Base-by-base conservation (phyloP, 495 filamentous ascomycete species). In the Patellaria atrata region DNA sequence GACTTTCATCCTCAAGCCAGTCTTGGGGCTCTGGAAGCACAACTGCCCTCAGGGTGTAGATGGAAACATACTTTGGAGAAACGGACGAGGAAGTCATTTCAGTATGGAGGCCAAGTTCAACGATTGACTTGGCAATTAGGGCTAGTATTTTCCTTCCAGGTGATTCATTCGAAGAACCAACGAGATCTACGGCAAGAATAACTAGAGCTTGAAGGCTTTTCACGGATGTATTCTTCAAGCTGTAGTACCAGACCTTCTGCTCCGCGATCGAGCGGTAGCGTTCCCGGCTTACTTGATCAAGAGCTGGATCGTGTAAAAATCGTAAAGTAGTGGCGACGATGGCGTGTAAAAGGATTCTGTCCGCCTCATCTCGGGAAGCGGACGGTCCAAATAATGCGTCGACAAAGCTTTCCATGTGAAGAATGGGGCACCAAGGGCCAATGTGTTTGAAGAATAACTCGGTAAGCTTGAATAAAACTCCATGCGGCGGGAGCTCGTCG, bases 381-480 rank as follows among this genome's bases (percentile, higher is more conserved):
- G 77, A 73, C 4, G 75, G 59, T 0, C 79, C 79, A 47, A 92
- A 92, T n/a, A 92, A 65, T 5, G 75, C 70, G 46, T 91, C 80
- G 5, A 91, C 53, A 0, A 80, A 85, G 1, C 77, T 72, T 42
- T 77, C 71, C 2, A 81, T 72, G 54, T 92, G 81, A 12, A 93
- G 62, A 14, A 93, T 87, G 0, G 84, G 84, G 57, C 81, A 91
- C 77, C 82, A 91, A 0, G 81, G 79, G 51, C 91, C 86, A 51
- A 93, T 72, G 42, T 89, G 79, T 44, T 87, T 80, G 54, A 93
- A 93, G 54, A 86, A 93, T 2, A 91, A 62, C 48, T 91, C 81
- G 5, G 80, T 77, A 16, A 92, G 58, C 1, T 77, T 73, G 43
- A 82, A 89, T 5, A 91, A 56, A 13, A 92, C 53, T 54, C 87